Evolutionary conservation across 2,329 filamentous ascomycete species (phyloP).

Genomic region (Colletotrichum orbiculare): DNA sequence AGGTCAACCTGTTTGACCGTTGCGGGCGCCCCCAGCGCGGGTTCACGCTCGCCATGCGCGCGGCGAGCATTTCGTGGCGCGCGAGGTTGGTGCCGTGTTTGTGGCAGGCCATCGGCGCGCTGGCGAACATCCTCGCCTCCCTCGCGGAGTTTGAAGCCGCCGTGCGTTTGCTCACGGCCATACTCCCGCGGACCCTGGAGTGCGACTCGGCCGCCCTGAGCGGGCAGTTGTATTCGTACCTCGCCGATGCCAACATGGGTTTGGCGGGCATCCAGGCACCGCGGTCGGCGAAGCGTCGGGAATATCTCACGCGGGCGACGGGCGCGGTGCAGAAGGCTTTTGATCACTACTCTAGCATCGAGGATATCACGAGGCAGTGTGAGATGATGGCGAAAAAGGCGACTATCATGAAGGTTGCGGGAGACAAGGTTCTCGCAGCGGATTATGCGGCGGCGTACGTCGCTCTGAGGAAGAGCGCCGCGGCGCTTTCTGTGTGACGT

Average conservation of each 20-base stretch:
- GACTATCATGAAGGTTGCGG: conserved; percentile 76
- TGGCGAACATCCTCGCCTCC: conserved; percentile 76
- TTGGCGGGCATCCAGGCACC: conserved; percentile 68
- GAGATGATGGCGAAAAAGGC: conserved; percentile 87
- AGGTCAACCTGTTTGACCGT: conserved; percentile 76
- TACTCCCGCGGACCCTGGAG: conserved; percentile 82
- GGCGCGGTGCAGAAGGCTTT: conserved; percentile 72
- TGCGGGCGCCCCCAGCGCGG: conserved; percentile 77
- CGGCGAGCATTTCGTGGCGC: conserved; percentile 78
- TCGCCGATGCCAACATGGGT: conserved; percentile 84
- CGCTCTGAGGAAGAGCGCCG: conserved; percentile 58
- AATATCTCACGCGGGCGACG: conserved; percentile 68
- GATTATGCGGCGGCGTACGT: conserved; percentile 75
- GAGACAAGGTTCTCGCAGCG: conserved; percentile 72
- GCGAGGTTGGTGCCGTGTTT: conserved; percentile 75
- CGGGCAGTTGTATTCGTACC: conserved; percentile 74
- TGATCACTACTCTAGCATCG: conserved; percentile 71
- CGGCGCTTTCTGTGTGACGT: conserved; percentile 28
- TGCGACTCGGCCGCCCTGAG: conserved; percentile 71
- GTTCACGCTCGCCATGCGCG: conserved; percentile 81
- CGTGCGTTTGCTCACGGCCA: conserved; percentile 70
- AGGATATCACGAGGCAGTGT: conserved; percentile 77
- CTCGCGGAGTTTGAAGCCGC: conserved; percentile 78
- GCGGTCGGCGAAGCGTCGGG: conserved; percentile 59
- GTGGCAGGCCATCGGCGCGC: conserved; percentile 76